Base-by-base conservation (phyloP, 371 early-diverging fungal species). In the Sporodiniella umbellata region DNA sequence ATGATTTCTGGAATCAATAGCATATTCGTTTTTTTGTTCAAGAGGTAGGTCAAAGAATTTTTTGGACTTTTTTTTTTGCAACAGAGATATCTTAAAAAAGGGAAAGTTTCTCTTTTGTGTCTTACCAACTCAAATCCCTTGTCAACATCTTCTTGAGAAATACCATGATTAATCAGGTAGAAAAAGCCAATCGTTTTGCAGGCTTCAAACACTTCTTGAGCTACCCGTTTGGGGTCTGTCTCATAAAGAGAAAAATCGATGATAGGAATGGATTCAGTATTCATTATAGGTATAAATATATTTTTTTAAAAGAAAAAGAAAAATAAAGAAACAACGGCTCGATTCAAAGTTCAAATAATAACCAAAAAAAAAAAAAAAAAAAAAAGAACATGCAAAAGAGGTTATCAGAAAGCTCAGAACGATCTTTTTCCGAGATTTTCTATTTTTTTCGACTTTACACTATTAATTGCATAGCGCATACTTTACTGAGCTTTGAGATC, bases 111-210 rank as follows among this genome's bases (percentile, higher is more conserved):
- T 23, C 40, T 18, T 10, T 25, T 17, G 35, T 24, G 18, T 7
- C 17, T 64, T 56, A 74, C 79, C 60, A 74, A 22, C 22, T 53
- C 65, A 58, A 85, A 83, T 31, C 83, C 78, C n/a, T 51, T 51
- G 30, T 81, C 70, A 40, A 85, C 73, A 19, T 72, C 58, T 23
- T 53, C 50, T 25, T 70, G 53, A 8, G 73, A 51, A 31, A 85
- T 53, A 22, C 72, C 79, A 42, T 83, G 84, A 53, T 85, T 78
- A 44, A 72, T 69, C 51, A 83, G 68, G 43, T 81, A 85, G 44
- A 85, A 80, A 60, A 85, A 85, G 10, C 83, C 85, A 53, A 85
- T 79, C 17, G 76, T 62, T 33, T 70, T 72, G 42, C 78, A 72
- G 4, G 85, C 85, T 10, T 72, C 70, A 33, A 69, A 51, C 8